Conservation (phyloP, 2,329 filamentous ascomycete genomes). For the Pseudogymnoascus sp. region DNA sequence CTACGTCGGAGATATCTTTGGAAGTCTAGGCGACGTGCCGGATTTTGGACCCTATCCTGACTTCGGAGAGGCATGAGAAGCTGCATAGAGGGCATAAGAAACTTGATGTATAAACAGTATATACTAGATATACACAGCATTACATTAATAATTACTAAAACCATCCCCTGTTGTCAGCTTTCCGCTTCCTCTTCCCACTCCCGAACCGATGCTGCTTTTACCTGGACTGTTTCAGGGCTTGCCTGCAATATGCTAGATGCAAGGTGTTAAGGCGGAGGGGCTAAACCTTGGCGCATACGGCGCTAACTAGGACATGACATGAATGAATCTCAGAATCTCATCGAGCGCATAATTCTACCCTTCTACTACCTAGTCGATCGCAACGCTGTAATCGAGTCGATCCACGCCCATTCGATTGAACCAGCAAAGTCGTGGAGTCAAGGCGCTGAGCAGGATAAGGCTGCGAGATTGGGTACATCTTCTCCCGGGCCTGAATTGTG, state of each 20-base stretch:
- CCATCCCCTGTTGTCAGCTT: no score
- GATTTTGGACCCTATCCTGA: constrained; percentile 49
- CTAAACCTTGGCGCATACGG: no score
- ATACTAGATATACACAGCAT: neutral
- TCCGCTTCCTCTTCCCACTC: no score
- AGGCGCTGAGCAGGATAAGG: neutral
- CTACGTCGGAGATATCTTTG: constrained; percentile 66
- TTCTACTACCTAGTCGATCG: no score
- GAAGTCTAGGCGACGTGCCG: constrained; percentile 55
- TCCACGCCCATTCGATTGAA: neutral
- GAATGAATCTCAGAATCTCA: no score
- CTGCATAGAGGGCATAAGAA: neutral
- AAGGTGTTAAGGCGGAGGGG: no score
- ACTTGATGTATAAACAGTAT: neutral
- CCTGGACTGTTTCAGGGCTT: no score
- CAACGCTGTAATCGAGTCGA: neutral
- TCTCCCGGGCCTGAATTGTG: neutral
- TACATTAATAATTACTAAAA: neutral
- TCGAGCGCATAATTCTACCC: no score
- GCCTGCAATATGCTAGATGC: no score
- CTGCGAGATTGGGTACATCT: neutral
- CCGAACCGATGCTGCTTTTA: no score
- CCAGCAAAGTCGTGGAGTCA: neutral
- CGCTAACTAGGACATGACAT: no score
- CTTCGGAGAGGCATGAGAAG: neutral